Percentiles rank a stretch among this genome's conserved stretches.
Evolutionary conservation across 768 basidiomycete species (phyloP).

Genomic region (Lactarius indigo): DNA sequence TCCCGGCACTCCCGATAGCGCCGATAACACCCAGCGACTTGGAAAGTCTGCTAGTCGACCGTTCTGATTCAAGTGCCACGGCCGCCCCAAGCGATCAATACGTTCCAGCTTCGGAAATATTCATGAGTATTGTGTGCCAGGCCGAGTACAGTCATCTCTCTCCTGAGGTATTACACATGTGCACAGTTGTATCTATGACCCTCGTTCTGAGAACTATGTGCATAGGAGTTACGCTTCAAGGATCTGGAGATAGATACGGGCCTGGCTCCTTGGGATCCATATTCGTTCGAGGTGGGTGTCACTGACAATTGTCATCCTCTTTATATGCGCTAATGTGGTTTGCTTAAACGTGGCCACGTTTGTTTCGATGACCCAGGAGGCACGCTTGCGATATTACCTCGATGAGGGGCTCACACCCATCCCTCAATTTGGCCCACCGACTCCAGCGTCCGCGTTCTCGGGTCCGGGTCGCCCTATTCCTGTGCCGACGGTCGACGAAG

Average conservation of each 20-base stretch:
- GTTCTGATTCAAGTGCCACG: too few relatives aligned
- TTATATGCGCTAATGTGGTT: not conserved
- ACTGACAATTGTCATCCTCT: not conserved
- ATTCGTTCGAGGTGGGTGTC: not conserved
- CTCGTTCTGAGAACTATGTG: not conserved
- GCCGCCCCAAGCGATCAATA: too few relatives aligned
- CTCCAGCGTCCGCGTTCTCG: not conserved
- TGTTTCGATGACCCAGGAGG: not conserved
- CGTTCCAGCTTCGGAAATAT: too few relatives aligned
- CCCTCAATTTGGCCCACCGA: not conserved
- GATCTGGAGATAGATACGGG: not conserved
- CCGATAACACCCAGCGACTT: too few relatives aligned
- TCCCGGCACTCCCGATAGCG: not conserved
- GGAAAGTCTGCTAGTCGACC: too few relatives aligned
- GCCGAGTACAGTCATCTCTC: constrained; percentile 1
- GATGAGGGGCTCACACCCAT: not conserved
- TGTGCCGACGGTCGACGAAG: not conserved
- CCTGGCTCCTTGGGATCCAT: not conserved
- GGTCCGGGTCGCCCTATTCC: not conserved
- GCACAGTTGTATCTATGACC: not conserved
- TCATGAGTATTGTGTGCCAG: not conserved
- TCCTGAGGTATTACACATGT: not conserved
- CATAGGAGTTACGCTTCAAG: not conserved
- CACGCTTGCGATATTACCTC: constrained; percentile 5
- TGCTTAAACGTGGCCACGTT: not conserved